Evolutionary conservation across 345 rosid genomes (phyloP).

Genomic region (Kandelia obovata): DNA sequence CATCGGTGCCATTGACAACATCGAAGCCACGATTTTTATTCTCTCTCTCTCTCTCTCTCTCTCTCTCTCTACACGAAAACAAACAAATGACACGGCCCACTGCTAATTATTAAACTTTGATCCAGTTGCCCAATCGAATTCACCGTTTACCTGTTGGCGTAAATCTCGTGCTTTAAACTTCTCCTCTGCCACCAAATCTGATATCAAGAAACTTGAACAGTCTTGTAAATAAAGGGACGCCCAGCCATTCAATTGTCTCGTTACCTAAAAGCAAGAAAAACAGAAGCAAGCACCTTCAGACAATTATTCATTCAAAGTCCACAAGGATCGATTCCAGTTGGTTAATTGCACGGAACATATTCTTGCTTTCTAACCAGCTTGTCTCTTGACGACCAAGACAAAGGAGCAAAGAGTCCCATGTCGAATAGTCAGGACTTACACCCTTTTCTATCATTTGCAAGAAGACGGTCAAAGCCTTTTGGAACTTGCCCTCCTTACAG

Average conservation of each 20-base stretch:
- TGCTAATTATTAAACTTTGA: no score
- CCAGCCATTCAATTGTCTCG: neutral
- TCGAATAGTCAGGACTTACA: slow-evolving; percentile 47
- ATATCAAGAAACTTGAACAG: no score
- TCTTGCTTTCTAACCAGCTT: slow-evolving; percentile 21
- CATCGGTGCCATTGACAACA: no score
- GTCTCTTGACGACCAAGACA: slow-evolving; percentile 38
- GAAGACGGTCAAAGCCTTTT: slow-evolving; percentile 41
- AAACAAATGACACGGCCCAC: no score
- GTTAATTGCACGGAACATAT: slow-evolving; percentile 20
- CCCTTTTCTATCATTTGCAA: slow-evolving; percentile 56
- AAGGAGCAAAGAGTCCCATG: slow-evolving; percentile 53
- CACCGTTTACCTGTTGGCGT: no score
- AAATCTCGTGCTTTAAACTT: no score
- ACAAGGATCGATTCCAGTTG: slow-evolving; percentile 22
- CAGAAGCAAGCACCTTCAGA: neutral
- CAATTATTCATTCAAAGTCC: slow-evolving; percentile 3
- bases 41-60: rapidly evolving
- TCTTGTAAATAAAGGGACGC: neutral
- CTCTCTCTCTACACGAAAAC: no score
- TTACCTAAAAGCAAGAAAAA: neutral
- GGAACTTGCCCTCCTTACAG: slow-evolving; percentile 41
- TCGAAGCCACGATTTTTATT: no score
- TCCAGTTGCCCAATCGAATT: no score
- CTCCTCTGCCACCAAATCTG: no score